Conservation (phyloP, 257 asterid genomes). For the Plantago ovata region DNA sequence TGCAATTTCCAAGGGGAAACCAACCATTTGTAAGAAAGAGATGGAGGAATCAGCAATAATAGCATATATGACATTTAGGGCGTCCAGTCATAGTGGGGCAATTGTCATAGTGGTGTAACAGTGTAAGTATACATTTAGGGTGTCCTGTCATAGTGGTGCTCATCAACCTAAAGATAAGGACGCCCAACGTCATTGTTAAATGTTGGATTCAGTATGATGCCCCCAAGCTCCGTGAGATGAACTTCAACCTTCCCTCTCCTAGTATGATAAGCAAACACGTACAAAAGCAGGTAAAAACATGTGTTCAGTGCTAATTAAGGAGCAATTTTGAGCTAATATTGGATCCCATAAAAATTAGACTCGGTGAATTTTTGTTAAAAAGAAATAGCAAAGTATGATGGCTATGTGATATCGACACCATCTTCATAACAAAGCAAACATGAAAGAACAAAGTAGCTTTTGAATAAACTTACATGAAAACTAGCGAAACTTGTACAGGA, state of each 20-base stretch:
- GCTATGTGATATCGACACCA: background rate
- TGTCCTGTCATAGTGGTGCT: too few species aligned
- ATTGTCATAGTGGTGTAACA: too few species aligned
- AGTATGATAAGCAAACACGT: constrained; percentile 14
- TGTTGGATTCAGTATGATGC: constrained; percentile 56
- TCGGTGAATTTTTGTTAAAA: too few species aligned
- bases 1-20: constrained; percentile 89
- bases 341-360: too few species aligned
- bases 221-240: constrained; percentile 41
- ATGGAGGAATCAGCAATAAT: too few species aligned
- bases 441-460: constrained; percentile 12
- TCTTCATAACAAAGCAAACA: background rate
- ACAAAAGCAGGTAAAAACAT: constrained; percentile 19
- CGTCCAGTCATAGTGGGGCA: too few species aligned
- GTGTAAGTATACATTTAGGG: too few species aligned
- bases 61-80: too few species aligned
- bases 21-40: constrained; percentile 67
- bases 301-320: constrained; percentile 1
- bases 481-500: constrained; percentile 28
- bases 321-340: too few species aligned
- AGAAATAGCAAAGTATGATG: too few species aligned
- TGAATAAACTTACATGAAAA: constrained; percentile 44
- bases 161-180: too few species aligned
- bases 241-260: constrained; percentile 30
- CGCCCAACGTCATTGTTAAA: constrained; percentile 76